Evolutionary conservation across 495 filamentous ascomycete species (phyloP), one percentile per base, ranked within the genome.

Genomic region (Oidiodendron maius): DNA sequence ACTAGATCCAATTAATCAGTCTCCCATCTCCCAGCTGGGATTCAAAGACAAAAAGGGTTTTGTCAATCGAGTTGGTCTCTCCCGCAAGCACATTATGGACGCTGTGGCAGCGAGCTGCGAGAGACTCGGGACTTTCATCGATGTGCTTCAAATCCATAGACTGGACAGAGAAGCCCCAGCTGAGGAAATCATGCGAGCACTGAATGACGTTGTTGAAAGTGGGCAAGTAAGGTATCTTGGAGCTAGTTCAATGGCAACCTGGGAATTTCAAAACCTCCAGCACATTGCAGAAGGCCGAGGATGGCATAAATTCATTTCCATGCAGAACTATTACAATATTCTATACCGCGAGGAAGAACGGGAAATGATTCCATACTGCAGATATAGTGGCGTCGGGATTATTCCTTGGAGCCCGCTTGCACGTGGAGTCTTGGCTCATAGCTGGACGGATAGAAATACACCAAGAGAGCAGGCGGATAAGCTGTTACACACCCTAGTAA

Each of bases 81-180:
- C 68, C 25, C 64, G 78, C 4, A 72, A 75, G 48, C 70, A 71
- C 30, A 82, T 85, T 50, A 72, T 85, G 48, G 71, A 77, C 23
- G 76, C 78, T 4, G 72, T 85, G 17, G 67, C 83, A 35, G 75
- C 71, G 12, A 74, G 70, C 42, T 60, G 83, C n/a, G 50, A 67
- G 38, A 64, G 80, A 8, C 67, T 86, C 2, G 74, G 67, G 9
- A 71, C 74, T 0, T 85, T 84, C 51, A 71, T 84, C 51, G 82
- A 86, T 55, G 60, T 84, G 15, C 70, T 84, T 21, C 77, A 83
- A 58, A 82, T 83, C 43, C 82, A 87, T 49, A 67, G 78, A 3
- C 65, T 70, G 37, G 78, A 82, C 58, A 54, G 50, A 0, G 61
- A 64, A 2, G 70, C 65, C 0, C 69, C 74, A 1, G 34, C 57